phyloP scores from a whole-genome alignment of 805 yeast genomes.

The Barnettozyma pratensis region DNA sequence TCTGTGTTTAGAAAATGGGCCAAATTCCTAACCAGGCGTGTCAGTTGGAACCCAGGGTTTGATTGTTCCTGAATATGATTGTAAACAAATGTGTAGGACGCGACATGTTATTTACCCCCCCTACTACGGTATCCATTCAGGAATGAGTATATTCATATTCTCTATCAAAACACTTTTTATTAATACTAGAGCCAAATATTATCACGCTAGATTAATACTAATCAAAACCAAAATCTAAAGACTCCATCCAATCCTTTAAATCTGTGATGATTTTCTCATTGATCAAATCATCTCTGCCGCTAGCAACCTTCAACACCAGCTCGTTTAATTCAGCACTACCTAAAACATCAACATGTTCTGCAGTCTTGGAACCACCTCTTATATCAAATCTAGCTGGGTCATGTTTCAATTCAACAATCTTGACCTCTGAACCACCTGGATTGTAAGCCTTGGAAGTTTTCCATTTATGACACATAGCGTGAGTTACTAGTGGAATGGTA shows the following conservation, averaged over 20 bases:
- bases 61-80: too few species aligned
- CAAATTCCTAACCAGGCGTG: too few species aligned
- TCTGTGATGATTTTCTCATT: constrained; percentile 53
- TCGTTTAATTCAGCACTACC: constrained; percentile 94
- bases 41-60: too few species aligned
- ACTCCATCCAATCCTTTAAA: constrained; percentile 53
- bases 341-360: constrained; percentile 94
- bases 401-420: constrained; percentile 83
- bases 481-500: constrained; percentile 83
- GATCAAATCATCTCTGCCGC: constrained; percentile 72
- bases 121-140: too few species aligned
- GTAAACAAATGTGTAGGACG: too few species aligned
- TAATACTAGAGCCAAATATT: too few species aligned
- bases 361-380: constrained; percentile 95
- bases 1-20: too few species aligned
- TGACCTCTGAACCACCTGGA: constrained; percentile 72
- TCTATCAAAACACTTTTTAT: too few species aligned
- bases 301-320: constrained; percentile 70
- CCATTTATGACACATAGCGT: constrained; percentile 91
- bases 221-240: constrained; percentile 20
- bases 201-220: background rate
- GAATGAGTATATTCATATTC: too few species aligned
- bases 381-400: constrained; percentile 93
- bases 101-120: too few species aligned
- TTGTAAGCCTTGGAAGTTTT: constrained; percentile 64